Evolutionary conservation across 495 filamentous ascomycete species (phyloP).

Genomic region (Cetradonia linearis): DNA sequence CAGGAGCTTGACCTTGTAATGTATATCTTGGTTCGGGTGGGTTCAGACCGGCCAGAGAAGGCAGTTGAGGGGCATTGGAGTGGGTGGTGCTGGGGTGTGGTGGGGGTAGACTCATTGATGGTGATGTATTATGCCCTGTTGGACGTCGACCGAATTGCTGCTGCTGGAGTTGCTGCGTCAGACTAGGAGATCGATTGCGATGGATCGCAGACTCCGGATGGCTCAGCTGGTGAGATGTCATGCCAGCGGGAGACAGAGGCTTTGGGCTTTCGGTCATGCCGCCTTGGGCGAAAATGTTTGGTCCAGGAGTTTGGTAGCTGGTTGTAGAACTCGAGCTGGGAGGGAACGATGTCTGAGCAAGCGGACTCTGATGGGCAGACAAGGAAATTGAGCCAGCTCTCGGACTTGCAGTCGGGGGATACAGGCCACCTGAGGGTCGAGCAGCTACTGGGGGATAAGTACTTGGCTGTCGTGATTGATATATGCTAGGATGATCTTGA

Average conservation of each 20-base stretch:
- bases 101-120: conserved; percentile 30
- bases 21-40: conserved; percentile 40
- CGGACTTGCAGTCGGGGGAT: conserved; percentile 46
- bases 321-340: conserved; percentile 34
- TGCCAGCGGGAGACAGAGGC: conserved; percentile 66
- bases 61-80: conserved; percentile 39
- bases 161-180: conserved; percentile 58
- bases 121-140: conserved; percentile 30
- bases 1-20: conserved; percentile 30
- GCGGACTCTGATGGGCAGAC: conserved; percentile 45
- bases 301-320: conserved; percentile 16
- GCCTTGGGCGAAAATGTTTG: conserved; percentile 50
- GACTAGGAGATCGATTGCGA: conserved; percentile 58
- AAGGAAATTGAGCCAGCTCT: conserved; percentile 35
- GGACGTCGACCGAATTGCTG: conserved; percentile 50
- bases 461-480: conserved; percentile 51
- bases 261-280: conserved; percentile 80
- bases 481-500: conserved; percentile 37
- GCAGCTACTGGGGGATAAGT: conserved; percentile 68
- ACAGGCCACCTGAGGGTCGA: conserved; percentile 45
- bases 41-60: conserved; percentile 41
- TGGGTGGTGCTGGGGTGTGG: conserved; percentile 20
- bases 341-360: conserved; percentile 32
- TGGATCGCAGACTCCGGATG: conserved; percentile 40
- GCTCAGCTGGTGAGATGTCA: conserved; percentile 49